Conservation (phyloP, 116 monocot genomes). For the Zostera marina region DNA sequence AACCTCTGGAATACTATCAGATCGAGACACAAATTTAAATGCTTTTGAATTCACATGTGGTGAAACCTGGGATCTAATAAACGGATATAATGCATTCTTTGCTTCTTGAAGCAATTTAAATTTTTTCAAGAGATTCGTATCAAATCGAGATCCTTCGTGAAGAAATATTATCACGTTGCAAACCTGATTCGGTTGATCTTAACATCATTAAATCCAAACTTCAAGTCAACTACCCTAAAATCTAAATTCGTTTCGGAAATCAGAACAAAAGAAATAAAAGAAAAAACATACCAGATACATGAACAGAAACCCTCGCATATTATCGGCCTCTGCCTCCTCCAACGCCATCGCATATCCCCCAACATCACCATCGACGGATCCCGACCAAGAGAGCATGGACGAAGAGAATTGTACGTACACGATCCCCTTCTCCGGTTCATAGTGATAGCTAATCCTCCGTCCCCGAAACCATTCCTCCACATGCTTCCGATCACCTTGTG, state of each 20-base stretch:
- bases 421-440: constrained; percentile 47
- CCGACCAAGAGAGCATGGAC: constrained; percentile 1
- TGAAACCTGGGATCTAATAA: constrained; percentile 31
- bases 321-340: constrained; percentile 49
- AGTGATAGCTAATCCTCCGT: constrained; percentile 42
- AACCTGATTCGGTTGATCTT: constrained; percentile 32
- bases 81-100: constrained; percentile 62
- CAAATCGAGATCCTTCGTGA: constrained; percentile 59
- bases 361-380: not conserved
- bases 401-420: constrained; percentile 43
- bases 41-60: constrained; percentile 17
- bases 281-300: constrained; percentile 42
- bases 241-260: not conserved
- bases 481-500: not conserved
- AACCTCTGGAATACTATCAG: constrained; percentile 6
- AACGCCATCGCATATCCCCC: constrained; percentile 9
- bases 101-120: constrained; percentile 76
- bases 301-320: constrained; percentile 70
- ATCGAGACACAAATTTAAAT: constrained; percentile 13
- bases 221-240: not conserved
- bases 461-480: constrained; percentile 20
- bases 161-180: constrained; percentile 90
- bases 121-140: constrained; percentile 58
- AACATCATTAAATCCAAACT: not conserved
- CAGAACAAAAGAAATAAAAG: not conserved